Evolutionary conservation across 208 protist species (phyloP), one percentile per base, ranked within the genome.

Genomic region (Leishmania martiniquensis): DNA sequence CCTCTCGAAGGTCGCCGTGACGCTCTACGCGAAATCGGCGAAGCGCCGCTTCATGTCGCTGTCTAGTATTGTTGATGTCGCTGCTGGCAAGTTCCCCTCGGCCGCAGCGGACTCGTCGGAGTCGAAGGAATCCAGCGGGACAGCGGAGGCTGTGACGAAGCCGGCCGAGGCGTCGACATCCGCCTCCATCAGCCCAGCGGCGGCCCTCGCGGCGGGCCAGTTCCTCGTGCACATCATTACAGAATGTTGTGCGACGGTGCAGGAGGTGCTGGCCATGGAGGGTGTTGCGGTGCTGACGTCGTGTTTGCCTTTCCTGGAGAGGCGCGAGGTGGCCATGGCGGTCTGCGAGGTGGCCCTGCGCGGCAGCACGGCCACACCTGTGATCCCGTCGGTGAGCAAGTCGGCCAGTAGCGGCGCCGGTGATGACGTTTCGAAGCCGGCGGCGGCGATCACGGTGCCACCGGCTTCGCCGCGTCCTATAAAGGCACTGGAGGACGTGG

Each of bases 191-290:
- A 77, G 78, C 55, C 52, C 63, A 22, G 82, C 72, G 25, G 84
- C 84, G 44, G 76, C 81, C 44, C 70, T 77, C 49, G 87, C 78
- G 4, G 81, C 82, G 2, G 77, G 83, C 44, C 80, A 85, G 67
- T 75, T 91, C 42, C 49, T 88, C 57, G 69, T 76, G 39, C 47
- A 78, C 75, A 42, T 89, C 69, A 75, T 84, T 65, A 77, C 71
- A 9, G 62, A 77, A 15, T 78, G 65, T 60, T 77, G 78, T 77
- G 44, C 83, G 32, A 73, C 71, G 7, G 72, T 89, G 22, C 72
- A 90, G 9, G 77, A 77, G 13, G 72, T 98, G 37, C 75, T 98
- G 20, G 84, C 90, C 47, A 89, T 99, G 25, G 83, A 93, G 47
- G 82, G 91, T 63, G 89, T 91, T 67, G 59, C 82, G 25, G 60